phyloP scores from a whole-genome alignment of 2,329 filamentous ascomycete genomes.

The Colletotrichum tropicale region DNA sequence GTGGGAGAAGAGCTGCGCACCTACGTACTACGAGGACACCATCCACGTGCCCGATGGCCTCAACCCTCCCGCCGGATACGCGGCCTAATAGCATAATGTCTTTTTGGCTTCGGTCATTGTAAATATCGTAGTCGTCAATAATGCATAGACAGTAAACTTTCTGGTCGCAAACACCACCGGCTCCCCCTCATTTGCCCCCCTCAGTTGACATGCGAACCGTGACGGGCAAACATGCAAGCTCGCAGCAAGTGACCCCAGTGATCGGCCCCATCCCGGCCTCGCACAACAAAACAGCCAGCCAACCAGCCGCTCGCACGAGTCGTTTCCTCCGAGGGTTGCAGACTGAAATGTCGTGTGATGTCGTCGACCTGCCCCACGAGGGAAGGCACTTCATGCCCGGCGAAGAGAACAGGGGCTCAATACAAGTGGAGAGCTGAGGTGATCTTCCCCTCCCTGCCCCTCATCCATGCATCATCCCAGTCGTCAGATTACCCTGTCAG shows the following conservation, averaged over 20 bases:
- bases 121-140: neutral
- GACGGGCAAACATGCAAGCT: neutral
- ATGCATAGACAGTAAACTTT: neutral
- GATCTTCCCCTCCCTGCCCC: neutral
- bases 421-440: neutral
- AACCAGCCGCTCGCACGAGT: neutral
- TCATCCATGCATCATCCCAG: neutral
- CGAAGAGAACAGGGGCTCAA: neutral
- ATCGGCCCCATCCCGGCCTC: neutral
- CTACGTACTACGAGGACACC: constrained; percentile 46
- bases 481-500: neutral
- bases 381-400: neutral
- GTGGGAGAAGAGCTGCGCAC: constrained; percentile 40
- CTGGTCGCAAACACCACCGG: neutral
- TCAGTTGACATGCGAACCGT: neutral
- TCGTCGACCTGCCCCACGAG: neutral
- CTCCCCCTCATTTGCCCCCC: neutral
- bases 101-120: neutral
- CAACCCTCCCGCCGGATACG: constrained; percentile 45
- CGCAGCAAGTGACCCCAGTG: neutral
- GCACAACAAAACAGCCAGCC: neutral
- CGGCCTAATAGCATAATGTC: neutral
- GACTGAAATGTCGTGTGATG: neutral
- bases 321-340: neutral
- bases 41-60: constrained; percentile 46